Conservation (phyloP, 305 asterid genomes). For the Rubia tinctorum region DNA sequence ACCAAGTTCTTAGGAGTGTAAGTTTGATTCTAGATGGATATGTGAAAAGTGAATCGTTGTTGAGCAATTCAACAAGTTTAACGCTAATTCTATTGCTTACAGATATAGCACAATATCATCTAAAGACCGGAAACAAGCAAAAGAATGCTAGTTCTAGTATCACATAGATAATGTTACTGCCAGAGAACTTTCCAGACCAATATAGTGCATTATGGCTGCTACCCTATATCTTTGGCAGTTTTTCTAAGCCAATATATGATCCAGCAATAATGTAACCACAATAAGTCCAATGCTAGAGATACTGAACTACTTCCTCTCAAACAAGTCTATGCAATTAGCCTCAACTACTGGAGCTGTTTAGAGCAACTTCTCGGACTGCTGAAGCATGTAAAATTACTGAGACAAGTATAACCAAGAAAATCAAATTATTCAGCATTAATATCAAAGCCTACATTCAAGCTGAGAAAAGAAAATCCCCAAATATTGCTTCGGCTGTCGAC, state of each 20-base stretch:
- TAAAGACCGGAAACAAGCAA: neutral
- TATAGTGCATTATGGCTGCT: neutral
- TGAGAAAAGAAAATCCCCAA: neutral
- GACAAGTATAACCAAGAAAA: neutral
- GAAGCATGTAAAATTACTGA: neutral
- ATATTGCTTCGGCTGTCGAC: neutral
- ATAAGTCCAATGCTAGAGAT: neutral
- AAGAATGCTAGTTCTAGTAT: neutral
- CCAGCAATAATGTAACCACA: neutral
- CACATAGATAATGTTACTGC: neutral
- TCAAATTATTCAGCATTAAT: neutral
- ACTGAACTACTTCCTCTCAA: neutral
- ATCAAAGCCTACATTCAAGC: neutral
- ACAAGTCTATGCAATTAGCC: neutral
- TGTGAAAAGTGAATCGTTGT: neutral
- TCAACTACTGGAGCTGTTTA: neutral
- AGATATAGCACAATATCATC: neutral
- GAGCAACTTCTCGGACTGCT: neutral
- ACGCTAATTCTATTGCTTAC: neutral
- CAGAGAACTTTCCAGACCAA: neutral
- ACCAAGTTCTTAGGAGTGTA: neutral
- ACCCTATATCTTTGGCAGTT: neutral
- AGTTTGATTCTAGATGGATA: neutral
- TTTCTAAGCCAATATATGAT: neutral
- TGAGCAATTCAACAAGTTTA: neutral